A percentile compares a stretch with the other conserved stretches of the same genome.
Evolutionary conservation across 164 flowering plant species (phyloP).

Genomic region (Liquidambar formosana): DNA sequence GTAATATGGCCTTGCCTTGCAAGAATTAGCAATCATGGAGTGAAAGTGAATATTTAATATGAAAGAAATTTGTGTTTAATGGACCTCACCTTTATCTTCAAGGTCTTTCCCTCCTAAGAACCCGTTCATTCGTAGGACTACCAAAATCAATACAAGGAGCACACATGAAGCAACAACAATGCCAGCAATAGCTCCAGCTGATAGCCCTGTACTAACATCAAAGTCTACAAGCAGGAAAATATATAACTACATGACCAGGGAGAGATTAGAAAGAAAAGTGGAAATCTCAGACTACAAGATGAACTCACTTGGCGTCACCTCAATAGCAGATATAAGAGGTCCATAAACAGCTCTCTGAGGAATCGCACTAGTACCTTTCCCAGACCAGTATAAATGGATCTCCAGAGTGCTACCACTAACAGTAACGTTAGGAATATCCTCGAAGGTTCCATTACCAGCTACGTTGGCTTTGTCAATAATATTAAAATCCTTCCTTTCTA

Average conservation of each 20-base stretch:
- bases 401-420: slow-evolving; percentile 29
- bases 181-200: slow-evolving; percentile 70
- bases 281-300: background rate
- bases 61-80: background rate
- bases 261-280: background rate
- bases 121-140: slow-evolving; percentile 46
- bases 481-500: no score
- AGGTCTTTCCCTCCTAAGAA: slow-evolving; percentile 46
- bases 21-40: background rate
- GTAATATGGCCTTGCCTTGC: background rate
- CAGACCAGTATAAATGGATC: slow-evolving; percentile 48
- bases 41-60: background rate
- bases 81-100: slow-evolving; percentile 51
- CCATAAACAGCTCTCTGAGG: slow-evolving; percentile 49
- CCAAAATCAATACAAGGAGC: slow-evolving; percentile 32
- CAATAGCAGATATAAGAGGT: slow-evolving; percentile 55
- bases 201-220: slow-evolving; percentile 42
- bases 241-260: background rate
- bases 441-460: no score
- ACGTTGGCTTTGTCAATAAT: no score
- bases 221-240: slow-evolving; percentile 45
- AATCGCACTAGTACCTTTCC: slow-evolving; percentile 46
- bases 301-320: slow-evolving; percentile 37
- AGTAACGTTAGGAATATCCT: background rate
- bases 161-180: slow-evolving; percentile 53